These are phyloP conservation scores for Mortierella sp. DNA, from an alignment of 371 early-diverging fungal genomes.

Conservation along the genomic window DNA sequence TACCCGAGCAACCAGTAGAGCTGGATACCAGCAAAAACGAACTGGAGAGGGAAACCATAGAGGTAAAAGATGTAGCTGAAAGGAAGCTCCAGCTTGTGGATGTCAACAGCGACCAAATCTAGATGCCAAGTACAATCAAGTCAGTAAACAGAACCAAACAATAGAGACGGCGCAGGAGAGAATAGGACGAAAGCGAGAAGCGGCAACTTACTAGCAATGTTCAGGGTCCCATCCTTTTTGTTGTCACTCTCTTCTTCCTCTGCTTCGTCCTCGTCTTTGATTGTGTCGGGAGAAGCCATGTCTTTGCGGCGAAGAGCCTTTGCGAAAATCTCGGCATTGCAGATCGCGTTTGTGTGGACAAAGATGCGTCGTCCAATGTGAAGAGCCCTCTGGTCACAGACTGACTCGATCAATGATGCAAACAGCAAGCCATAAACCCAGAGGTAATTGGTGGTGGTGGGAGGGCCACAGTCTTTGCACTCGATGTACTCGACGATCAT, in stretches of 20 bases:
- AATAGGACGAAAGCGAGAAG: too few species aligned
- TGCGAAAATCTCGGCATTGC: conserved; percentile 67
- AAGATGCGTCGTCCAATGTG: conserved; percentile 65
- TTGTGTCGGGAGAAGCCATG: conserved; percentile 49
- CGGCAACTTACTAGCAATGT: conserved; percentile 39
- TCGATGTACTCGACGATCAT: conserved; percentile 67
- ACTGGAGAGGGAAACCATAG: conserved; percentile 69
- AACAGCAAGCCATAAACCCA: conserved; percentile 72
- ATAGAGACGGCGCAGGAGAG: neutral
- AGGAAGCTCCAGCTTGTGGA: conserved; percentile 64
- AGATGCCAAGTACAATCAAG: neutral
- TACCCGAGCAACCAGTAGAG: conserved; percentile 72
- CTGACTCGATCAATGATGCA: conserved; percentile 58
- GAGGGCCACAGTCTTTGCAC: conserved; percentile 44
- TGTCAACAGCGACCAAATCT: conserved; percentile 66
- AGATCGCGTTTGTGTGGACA: conserved; percentile 66
- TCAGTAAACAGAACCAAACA: neutral
- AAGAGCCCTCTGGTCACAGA: conserved; percentile 62
- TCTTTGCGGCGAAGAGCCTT: conserved; percentile 69
- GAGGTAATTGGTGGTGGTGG: conserved; percentile 57
- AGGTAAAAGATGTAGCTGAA: conserved; percentile 65
- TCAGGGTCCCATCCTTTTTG: conserved; percentile 56
- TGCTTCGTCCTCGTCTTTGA: too few species aligned
- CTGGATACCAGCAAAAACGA: conserved; percentile 66
- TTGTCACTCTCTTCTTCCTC: conserved; percentile 19